These are phyloP conservation scores for Diplogelasinospora grovesii DNA, from an alignment of 495 filamentous ascomycete species.

Conservation along the genomic window DNA sequence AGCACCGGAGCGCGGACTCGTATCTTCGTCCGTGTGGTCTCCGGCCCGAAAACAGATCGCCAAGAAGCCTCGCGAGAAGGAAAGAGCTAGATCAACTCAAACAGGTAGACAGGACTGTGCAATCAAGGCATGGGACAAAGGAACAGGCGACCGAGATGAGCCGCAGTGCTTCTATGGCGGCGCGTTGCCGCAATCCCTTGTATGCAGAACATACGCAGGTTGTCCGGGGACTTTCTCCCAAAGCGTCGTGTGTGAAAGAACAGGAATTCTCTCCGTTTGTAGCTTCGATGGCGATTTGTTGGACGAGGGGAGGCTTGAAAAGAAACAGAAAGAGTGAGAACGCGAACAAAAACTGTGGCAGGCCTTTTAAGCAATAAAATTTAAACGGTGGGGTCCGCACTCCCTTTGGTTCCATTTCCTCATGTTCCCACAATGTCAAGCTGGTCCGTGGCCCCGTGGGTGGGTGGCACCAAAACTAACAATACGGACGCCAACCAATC, in stretches of 20 bases:
- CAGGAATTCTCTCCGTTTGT: constrained; percentile 71
- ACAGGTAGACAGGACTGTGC: no score
- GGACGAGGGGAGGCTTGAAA: constrained; percentile 75
- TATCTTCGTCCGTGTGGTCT: constrained; percentile 74
- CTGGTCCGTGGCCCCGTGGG: not conserved
- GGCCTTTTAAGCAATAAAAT: no score
- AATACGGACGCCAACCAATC: not conserved
- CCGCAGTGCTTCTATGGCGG: constrained; percentile 96
- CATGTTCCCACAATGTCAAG: no score
- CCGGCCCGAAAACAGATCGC: constrained; percentile 19
- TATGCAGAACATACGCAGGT: constrained; percentile 40
- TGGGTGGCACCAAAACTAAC: constrained; percentile 2
- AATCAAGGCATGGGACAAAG: no score
- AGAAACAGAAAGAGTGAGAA: constrained; percentile 31
- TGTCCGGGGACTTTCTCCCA: constrained; percentile 99
- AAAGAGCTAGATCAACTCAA: constrained; percentile 38
- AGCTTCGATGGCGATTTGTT: constrained; percentile 99
- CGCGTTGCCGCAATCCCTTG: constrained; percentile 79
- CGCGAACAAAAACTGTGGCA: constrained; percentile 4
- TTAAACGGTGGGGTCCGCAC: constrained; percentile 7
- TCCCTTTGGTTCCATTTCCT: no score
- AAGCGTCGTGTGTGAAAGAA: constrained; percentile 53
- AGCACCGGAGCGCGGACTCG: constrained; percentile 66
- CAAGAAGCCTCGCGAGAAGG: constrained; percentile 6
- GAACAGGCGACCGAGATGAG: constrained; percentile 52